Percentiles rank a stretch among this genome's conserved stretches.
phyloP scores from a whole-genome alignment of 768 basidiomycete species.

The Sporobolomyces roseus region DNA sequence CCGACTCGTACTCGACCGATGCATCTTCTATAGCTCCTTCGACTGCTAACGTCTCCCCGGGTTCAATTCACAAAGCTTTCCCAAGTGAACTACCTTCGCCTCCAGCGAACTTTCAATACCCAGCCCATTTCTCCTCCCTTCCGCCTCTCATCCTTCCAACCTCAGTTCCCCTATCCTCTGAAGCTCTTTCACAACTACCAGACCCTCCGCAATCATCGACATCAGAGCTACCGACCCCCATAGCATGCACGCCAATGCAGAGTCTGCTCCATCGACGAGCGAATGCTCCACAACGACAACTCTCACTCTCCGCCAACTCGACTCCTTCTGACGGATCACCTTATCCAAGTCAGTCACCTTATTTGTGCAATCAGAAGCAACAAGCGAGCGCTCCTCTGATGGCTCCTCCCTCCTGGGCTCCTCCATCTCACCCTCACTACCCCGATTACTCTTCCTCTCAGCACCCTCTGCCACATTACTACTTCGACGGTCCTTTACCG shows the following conservation, averaged over 20 bases:
- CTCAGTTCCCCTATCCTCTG: neutral
- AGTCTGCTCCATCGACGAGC: conserved; percentile 18
- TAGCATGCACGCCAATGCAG: neutral
- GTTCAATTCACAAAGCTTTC: neutral
- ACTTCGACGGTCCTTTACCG: neutral
- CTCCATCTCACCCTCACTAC: neutral
- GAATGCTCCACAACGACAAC: conserved; percentile 11
- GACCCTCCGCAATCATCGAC: neutral
- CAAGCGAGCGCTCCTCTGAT: conserved; percentile 23
- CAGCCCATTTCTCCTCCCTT: neutral
- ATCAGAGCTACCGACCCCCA: conserved; percentile 4
- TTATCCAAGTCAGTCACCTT: neutral
- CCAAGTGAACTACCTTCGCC: conserved; percentile 6
- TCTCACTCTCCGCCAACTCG: neutral
- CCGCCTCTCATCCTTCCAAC: conserved; percentile 3
- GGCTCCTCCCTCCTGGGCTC: conserved; percentile 6
- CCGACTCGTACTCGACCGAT: conserved; percentile 22
- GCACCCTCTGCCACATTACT: neutral
- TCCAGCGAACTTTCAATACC: conserved; percentile 1
- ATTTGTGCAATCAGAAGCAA: neutral
- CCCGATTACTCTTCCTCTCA: neutral
- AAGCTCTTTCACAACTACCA: neutral
- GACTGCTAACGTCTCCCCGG: neutral
- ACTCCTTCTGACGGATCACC: neutral
- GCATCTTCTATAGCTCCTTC: conserved; percentile 20